These are phyloP conservation scores for Cadophora malorum DNA, from an alignment of 2,329 filamentous ascomycete species.

Conservation along the genomic window DNA sequence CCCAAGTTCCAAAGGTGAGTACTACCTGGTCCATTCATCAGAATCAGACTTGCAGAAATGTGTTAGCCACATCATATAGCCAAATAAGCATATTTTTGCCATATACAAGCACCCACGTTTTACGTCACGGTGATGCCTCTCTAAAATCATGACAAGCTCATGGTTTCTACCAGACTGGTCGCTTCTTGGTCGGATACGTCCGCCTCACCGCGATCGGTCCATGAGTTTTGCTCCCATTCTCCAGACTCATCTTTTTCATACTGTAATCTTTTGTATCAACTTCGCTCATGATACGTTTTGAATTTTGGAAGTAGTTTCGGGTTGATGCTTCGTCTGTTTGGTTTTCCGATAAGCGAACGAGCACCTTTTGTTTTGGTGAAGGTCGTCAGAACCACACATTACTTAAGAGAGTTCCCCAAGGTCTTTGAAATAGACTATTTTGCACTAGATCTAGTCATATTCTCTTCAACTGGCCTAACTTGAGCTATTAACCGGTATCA, in stretches of 20 bases:
- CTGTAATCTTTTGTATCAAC: not conserved
- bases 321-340: not conserved
- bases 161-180: not conserved
- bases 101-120: conserved; percentile 2
- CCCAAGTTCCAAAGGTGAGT: not conserved
- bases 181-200: conserved; percentile 2
- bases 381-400: no score
- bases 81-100: not conserved
- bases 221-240: not conserved
- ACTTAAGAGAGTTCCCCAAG: no score
- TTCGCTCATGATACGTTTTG: not conserved
- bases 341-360: not conserved
- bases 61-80: not conserved
- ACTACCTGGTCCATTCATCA: not conserved
- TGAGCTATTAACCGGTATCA: no score
- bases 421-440: no score
- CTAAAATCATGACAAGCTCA: not conserved
- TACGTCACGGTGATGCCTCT: conserved; percentile 2
- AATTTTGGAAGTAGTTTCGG: not conserved
- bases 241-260: not conserved
- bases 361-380: not conserved
- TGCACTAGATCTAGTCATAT: no score
- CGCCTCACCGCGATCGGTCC: not conserved
- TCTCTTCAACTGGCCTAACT: no score
- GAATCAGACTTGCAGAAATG: not conserved